phyloP scores from a whole-genome alignment of 2,329 filamentous ascomycete genomes.

The Stagonosporopsis vannaccii region DNA sequence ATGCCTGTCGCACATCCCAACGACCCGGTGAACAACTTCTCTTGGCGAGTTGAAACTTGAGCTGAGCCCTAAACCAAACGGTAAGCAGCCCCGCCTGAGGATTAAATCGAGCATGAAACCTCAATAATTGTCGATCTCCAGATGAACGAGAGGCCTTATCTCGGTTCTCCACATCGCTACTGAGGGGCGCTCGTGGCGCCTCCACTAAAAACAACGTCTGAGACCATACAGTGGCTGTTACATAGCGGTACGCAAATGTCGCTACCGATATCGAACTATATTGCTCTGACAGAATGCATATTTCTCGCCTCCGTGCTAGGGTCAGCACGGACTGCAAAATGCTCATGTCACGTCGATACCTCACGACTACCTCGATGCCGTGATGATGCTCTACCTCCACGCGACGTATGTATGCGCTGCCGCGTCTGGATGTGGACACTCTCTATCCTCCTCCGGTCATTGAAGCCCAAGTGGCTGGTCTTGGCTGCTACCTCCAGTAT shows the following conservation, averaged over 20 bases:
- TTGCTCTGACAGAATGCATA: conserved; percentile 29
- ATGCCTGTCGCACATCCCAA: conserved; percentile 12
- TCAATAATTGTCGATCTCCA: conserved; percentile 1
- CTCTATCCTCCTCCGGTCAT: conserved; percentile 20
- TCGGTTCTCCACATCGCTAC: neutral
- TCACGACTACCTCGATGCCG: conserved; percentile 21
- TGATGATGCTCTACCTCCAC: conserved; percentile 19
- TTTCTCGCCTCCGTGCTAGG: conserved; percentile 24
- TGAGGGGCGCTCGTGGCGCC: conserved; percentile 2
- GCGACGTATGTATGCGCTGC: conserved; percentile 31
- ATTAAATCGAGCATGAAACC: too few species aligned
- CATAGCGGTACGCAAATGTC: conserved; percentile 14
- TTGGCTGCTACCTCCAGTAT: conserved; percentile 22
- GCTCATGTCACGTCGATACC: conserved; percentile 28
- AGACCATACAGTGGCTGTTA: conserved; percentile 17
- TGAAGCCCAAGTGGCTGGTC: conserved; percentile 33
- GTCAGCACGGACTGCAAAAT: conserved; percentile 34
- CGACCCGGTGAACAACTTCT: conserved; percentile 1
- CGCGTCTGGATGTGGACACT: conserved; percentile 27
- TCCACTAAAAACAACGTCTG: conserved; percentile 6
- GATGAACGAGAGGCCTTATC: neutral
- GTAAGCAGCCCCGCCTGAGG: neutral
- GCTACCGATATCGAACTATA: conserved; percentile 22
- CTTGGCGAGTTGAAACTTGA: conserved; percentile 3
- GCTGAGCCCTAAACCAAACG: conserved; percentile 6